A percentile compares a stretch with the other conserved stretches of the same genome.
These are phyloP conservation scores for Aspergillus viridinutans DNA, from an alignment of 2,329 filamentous ascomycete genomes.

Conservation along the genomic window DNA sequence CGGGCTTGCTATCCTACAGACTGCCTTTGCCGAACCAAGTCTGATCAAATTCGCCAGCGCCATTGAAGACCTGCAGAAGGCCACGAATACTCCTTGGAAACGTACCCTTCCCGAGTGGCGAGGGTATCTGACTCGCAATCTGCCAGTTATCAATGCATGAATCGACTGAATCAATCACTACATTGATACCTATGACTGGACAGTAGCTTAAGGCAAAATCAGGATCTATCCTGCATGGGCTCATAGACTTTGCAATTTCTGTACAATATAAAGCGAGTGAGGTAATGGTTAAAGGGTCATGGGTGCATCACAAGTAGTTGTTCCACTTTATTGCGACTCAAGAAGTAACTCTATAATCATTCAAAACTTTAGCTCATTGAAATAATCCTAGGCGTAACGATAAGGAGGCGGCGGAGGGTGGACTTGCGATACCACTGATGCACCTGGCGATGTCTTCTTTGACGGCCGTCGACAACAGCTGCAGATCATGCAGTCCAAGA, in stretches of 20 bases:
- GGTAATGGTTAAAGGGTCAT: neutral
- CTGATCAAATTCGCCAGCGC: constrained; percentile 61
- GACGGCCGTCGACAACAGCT: constrained; percentile 6
- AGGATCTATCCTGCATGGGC: too few species aligned
- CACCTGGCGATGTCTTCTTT: neutral
- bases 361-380: neutral
- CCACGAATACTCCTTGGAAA: constrained; percentile 42
- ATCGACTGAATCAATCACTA: neutral
- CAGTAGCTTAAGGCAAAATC: too few species aligned
- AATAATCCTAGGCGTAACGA: neutral
- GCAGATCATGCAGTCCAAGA: constrained; percentile 3
- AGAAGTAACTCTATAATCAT: neutral
- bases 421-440: neutral
- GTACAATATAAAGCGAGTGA: too few species aligned
- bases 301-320: neutral
- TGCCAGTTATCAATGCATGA: constrained; percentile 27
- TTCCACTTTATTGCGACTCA: neutral
- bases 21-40: constrained; percentile 56
- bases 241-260: too few species aligned
- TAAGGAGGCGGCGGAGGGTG: neutral
- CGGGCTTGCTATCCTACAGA: constrained; percentile 57
- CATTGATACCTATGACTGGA: too few species aligned
- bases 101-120: constrained; percentile 52
- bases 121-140: constrained; percentile 43
- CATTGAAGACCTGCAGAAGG: constrained; percentile 56